These are phyloP conservation scores for Melanomma pulvis-pyrius DNA, from an alignment of 495 filamentous ascomycete genomes.

Conservation along the genomic window DNA sequence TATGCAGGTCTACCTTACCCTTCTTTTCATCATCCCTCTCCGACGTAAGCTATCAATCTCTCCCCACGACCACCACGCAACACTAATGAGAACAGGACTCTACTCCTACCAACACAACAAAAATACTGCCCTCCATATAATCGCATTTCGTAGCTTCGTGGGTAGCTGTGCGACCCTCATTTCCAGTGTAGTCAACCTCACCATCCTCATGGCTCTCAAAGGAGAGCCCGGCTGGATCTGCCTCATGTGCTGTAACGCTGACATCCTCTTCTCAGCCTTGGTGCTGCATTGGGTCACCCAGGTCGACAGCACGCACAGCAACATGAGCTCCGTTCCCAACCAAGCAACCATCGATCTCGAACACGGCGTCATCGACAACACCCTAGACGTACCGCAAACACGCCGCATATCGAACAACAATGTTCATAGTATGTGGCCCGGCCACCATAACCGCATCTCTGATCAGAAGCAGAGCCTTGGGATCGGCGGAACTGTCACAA, in stretches of 20 bases:
- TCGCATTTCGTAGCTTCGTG: slow-evolving; percentile 54
- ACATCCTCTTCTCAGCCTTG: slow-evolving; percentile 57
- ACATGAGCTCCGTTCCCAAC: not conserved
- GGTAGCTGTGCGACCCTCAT: slow-evolving; percentile 53
- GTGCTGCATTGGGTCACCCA: slow-evolving; percentile 60
- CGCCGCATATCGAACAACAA: not conserved
- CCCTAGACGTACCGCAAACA: not conserved
- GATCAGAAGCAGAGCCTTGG: not conserved
- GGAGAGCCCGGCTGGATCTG: slow-evolving; percentile 61
- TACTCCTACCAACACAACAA: slow-evolving; percentile 48
- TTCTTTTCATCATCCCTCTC: slow-evolving; percentile 54
- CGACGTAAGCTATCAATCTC: slow-evolving; percentile 43
- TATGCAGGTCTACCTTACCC: slow-evolving; percentile 51
- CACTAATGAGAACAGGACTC: slow-evolving; percentile 39
- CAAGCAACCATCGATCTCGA: not conserved
- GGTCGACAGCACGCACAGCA: slow-evolving; percentile 45
- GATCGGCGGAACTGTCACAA: not conserved
- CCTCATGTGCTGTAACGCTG: slow-evolving; percentile 60
- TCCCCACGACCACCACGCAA: too few species aligned
- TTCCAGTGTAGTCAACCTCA: slow-evolving; percentile 57
- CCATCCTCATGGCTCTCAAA: slow-evolving; percentile 53
- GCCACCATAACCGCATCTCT: not conserved
- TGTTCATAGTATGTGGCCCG: not conserved
- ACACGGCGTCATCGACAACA: not conserved
- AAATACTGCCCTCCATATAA: slow-evolving; percentile 45